Evolutionary conservation across 176 grass and related monocot species (phyloP).

Genomic region (Panicum miliaceum): DNA sequence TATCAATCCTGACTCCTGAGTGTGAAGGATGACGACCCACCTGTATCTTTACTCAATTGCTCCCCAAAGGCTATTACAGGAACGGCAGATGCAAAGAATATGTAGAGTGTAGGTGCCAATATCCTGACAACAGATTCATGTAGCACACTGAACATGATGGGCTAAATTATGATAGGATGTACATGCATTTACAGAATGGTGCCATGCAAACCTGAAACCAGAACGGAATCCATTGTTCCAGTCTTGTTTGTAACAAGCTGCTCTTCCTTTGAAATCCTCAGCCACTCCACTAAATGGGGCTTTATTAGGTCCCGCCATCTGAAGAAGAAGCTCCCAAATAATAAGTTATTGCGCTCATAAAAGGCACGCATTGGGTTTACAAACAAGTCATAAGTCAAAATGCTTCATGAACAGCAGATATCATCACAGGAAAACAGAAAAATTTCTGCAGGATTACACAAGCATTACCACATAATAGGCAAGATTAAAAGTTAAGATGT

Average conservation of each 20-base stretch:
- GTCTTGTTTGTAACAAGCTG: slow-evolving; percentile 76
- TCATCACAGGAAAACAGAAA: not conserved
- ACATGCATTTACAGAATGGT: slow-evolving; percentile 1
- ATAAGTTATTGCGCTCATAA: slow-evolving; percentile 3
- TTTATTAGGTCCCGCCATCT: slow-evolving; percentile 42
- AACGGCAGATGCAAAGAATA: slow-evolving; percentile 84
- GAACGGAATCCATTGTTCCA: slow-evolving; percentile 60
- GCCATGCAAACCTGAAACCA: slow-evolving; percentile 61
- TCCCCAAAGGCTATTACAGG: slow-evolving; percentile 85
- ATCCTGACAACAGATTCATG: slow-evolving; percentile 61
- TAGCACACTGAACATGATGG: slow-evolving; percentile 21
- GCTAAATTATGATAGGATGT: not conserved
- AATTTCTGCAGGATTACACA: not conserved
- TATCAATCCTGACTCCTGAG: not conserved
- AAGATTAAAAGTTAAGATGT: not conserved
- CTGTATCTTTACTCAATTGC: slow-evolving; percentile 83
- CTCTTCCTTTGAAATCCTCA: slow-evolving; percentile 81
- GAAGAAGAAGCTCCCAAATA: slow-evolving; percentile 9
- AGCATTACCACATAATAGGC: slow-evolving; percentile 28
- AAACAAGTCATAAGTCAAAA: slow-evolving; percentile 2
- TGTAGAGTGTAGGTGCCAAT: slow-evolving; percentile 80
- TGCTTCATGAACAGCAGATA: not conserved
- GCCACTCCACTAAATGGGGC: slow-evolving; percentile 60
- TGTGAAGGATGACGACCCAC: slow-evolving; percentile 25
- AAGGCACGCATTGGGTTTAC: slow-evolving; percentile 16